Base-by-base conservation (phyloP, 306 rosid species). In the Macrotyloma uniflorum region DNA sequence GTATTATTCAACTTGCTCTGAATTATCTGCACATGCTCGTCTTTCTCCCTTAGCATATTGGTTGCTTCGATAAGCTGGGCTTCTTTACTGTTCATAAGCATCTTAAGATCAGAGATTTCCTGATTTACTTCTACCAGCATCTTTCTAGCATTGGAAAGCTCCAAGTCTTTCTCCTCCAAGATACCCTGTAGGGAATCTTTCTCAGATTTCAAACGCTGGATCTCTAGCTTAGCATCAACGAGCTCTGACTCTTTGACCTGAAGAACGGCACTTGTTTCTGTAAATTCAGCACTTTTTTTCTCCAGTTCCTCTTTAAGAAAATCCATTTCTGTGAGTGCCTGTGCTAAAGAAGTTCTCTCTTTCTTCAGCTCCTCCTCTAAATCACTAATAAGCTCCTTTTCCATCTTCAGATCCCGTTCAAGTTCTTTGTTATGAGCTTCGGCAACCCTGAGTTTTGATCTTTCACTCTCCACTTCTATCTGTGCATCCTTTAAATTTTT, bases 131-230 rank as follows among this genome's bases (percentile, higher is more conserved):
- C 86, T 40, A 42, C 85, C n/a, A 91, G 83, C 78, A 72, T 88
- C 78, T 87, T 93, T 86, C 83, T 92, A 22, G 98, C 93, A 84
- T 76, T 82, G n/a, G 84, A 80, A 79, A 95, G 96, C 82, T 93
- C 98, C 83, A 83, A 67, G 80, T 95, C 99, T 77, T 88, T 95
- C 85, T 91, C 94, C 33, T 86, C 90, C 88, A 95, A 86, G 36
- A 90, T 67, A 84, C 75, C 80, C 87, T 59, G 79, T 77, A 93
- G 94, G 18, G 98, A 79, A 46, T 88, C 90, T 86, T 80, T 89
- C 68, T 87, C 90, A 33, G 96, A 89, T 91, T 87, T 93, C 84
- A 93, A 84, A 74, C 90, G 89, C 83, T 91, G 90, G 85, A 93
- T 91, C 82, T 91, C 94, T 24, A 95, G 79, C 86, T 85, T 93